Base-by-base conservation (phyloP, 1,284 basidiomycete genomes). In the Cerioporus squamosus region DNA sequence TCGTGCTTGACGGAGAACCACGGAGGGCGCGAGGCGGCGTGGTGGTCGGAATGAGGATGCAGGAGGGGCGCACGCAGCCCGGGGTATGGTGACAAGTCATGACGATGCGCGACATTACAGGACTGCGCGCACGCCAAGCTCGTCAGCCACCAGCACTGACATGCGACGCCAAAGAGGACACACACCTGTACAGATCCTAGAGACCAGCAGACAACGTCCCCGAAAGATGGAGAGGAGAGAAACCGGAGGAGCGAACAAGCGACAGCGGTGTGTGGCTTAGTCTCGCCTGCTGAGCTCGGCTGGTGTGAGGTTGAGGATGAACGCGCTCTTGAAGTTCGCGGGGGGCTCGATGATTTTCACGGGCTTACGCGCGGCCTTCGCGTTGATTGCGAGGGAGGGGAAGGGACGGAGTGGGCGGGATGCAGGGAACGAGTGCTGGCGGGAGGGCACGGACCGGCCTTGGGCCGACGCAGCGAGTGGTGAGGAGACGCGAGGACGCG, bases 261-360 rank as follows among this genome's bases (percentile, higher is more conserved):
- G 44, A 39, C 43, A 18, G 22, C 22, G 43, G 38, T 26, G 18
- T n/a, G 24, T 24, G 45, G 39, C 50, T 79, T 72, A 89, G 63
- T 88, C 87, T 72, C 85, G 86, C 66, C 90, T 78, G 71, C 89
- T 83, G 70, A 93, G 81, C 71, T 93, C 91, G 12, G 84, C 89
- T 69, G 91, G 91, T 1, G 90, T 91, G 59, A 93, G 80, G 72
- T 92, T 83, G 51, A 93, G 82, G 59, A 88, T 78, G 66, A 92
- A 92, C 51, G 84, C 85, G 52, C 80, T 83, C 54, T 82, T 82
- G 73, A 85, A 85, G 71, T 88, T 85, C 66, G 85, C 80, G 29
- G 91, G 88, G 9, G 89, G 87, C 69, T 91, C 81, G 57, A 93
- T 91, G 69, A 91, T 78, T 70, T 93, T 93, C 23, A 86, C 78